Evolutionary conservation across 2,329 filamentous ascomycete genomes (phyloP).

Genomic region (Clarireedia monteithiana): DNA sequence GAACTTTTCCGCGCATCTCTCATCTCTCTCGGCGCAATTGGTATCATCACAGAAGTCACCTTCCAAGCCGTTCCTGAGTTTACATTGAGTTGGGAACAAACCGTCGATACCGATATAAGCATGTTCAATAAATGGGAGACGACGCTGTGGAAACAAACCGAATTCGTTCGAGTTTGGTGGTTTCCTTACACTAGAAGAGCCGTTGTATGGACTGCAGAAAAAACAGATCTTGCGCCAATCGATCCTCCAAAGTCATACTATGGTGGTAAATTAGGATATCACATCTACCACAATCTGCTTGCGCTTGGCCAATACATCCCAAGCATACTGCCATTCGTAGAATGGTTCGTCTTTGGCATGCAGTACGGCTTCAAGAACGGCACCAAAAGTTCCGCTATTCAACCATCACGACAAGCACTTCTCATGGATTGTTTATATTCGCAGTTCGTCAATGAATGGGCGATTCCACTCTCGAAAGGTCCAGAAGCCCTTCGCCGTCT

Average conservation of each 20-base stretch:
- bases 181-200: conserved; percentile 84
- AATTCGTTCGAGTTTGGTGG: conserved; percentile 97
- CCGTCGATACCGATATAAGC: conserved; percentile 59
- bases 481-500: conserved; percentile 80
- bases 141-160: conserved; percentile 71
- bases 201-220: conserved; percentile 83
- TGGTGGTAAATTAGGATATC: conserved; percentile 72
- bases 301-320: conserved; percentile 73
- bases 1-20: conserved; percentile 85
- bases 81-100: conserved; percentile 81
- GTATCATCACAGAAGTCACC: conserved; percentile 84
- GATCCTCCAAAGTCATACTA: conserved; percentile 65
- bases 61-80: conserved; percentile 74
- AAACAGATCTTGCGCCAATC: conserved; percentile 53
- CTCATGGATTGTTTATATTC: conserved; percentile 97
- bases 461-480: conserved; percentile 75
- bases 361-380: conserved; percentile 84
- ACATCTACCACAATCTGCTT: conserved; percentile 86
- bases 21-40: conserved; percentile 80
- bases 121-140: conserved; percentile 66
- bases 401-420: conserved; percentile 71
- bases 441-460: conserved; percentile 99
- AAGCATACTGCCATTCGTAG: conserved; percentile 73
- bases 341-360: conserved; percentile 97
- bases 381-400: conserved; percentile 62